Percentiles rank a stretch among this genome's conserved stretches.
phyloP scores from a whole-genome alignment of 148 eudicot genomes.

The Cornus florida region DNA sequence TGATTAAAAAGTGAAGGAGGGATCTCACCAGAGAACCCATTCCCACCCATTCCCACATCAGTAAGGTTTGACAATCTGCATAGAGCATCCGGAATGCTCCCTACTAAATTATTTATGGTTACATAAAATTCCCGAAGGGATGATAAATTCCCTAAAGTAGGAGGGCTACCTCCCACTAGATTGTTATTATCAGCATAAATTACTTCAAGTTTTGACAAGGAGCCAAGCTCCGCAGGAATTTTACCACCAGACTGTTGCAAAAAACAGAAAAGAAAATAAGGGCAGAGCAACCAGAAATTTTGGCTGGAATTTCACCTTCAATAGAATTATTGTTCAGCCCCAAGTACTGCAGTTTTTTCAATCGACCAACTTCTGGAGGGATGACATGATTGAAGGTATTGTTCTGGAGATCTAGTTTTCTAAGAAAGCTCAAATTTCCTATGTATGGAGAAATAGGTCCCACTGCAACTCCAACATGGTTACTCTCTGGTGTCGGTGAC shows the following conservation, averaged over 20 bases:
- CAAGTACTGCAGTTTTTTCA: neutral
- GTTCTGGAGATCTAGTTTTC: neutral
- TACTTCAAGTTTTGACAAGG: slow-evolving; percentile 14
- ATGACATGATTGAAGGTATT: neutral
- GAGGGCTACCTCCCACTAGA: neutral
- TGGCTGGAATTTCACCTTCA: neutral
- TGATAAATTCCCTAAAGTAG: neutral
- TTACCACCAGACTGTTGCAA: slow-evolving; percentile 24
- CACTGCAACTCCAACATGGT: neutral
- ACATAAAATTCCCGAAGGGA: neutral
- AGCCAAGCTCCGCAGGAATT: slow-evolving; percentile 25
- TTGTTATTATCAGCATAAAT: slow-evolving; percentile 5
- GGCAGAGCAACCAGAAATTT: slow-evolving; percentile 2
- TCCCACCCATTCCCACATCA: neutral
- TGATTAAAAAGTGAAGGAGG: neutral
- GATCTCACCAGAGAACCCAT: neutral
- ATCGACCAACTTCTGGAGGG: neutral
- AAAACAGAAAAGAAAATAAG: neutral
- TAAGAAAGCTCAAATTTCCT: neutral
- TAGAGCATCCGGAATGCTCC: neutral
- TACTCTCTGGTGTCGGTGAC: slow-evolving; percentile 5
- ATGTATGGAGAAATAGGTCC: neutral
- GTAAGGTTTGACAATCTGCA: neutral
- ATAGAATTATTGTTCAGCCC: neutral
- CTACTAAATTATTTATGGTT: neutral